These are phyloP conservation scores for Calocera cornea DNA, from an alignment of 768 basidiomycete species.

Conservation along the genomic window DNA sequence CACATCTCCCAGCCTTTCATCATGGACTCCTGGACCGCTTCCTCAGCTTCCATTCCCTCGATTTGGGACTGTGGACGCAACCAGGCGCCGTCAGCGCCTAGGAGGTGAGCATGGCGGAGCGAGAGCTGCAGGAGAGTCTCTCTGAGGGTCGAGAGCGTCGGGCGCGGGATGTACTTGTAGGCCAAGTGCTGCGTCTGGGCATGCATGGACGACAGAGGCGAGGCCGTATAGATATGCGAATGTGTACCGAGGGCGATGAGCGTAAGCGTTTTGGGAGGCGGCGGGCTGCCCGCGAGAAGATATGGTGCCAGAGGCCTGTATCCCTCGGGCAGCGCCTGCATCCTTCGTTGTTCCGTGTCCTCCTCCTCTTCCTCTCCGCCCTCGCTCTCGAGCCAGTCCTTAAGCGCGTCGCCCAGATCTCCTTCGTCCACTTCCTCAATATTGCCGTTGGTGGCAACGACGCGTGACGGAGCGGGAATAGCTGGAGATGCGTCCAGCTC, in stretches of 20 bases:
- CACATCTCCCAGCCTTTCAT: slow-evolving; percentile 49
- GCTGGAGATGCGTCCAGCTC: background rate
- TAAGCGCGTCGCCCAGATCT: background rate
- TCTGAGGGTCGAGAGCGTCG: background rate
- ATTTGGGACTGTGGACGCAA: background rate
- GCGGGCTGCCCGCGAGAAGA: background rate
- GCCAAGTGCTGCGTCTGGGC: background rate
- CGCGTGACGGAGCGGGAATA: background rate
- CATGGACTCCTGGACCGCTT: slow-evolving; percentile 13
- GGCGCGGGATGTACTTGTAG: background rate
- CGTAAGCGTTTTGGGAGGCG: background rate
- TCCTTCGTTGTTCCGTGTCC: background rate
- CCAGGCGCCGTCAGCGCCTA: background rate
- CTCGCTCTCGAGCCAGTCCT: background rate
- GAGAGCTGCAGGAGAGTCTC: background rate
- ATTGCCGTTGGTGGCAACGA: background rate
- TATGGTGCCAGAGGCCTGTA: background rate
- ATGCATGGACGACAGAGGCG: background rate
- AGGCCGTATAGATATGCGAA: slow-evolving; percentile 1
- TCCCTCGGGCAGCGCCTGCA: background rate
- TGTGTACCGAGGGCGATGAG: background rate
- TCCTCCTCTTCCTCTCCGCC: background rate
- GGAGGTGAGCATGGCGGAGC: background rate
- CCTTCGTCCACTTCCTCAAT: background rate
- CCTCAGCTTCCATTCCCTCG: background rate